Conservation (phyloP, 306 rosid genomes). For the Hippophae rhamnoides region DNA sequence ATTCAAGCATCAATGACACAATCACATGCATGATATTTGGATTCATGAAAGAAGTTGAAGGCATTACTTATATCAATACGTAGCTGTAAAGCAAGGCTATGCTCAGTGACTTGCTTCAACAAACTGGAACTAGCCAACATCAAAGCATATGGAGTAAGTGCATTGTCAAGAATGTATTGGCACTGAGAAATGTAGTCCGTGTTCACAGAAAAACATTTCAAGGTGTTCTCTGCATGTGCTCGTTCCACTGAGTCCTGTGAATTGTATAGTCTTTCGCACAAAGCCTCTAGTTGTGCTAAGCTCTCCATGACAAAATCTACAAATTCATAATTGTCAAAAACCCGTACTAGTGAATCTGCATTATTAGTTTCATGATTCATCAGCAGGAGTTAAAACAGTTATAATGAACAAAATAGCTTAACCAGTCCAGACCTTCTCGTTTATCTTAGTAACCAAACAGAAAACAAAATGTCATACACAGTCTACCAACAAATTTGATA, state of each 20-base stretch:
- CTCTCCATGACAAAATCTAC: slow-evolving; percentile 33
- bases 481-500: no score
- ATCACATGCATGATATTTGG: not conserved
- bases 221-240: slow-evolving; percentile 52
- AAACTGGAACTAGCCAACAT: slow-evolving; percentile 57
- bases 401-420: no score
- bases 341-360: no score
- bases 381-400: no score
- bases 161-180: slow-evolving; percentile 55
- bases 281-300: slow-evolving; percentile 48
- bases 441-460: no score
- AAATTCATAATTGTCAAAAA: not conserved
- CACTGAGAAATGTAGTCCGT: slow-evolving; percentile 57
- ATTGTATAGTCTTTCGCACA: slow-evolving; percentile 54
- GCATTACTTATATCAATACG: slow-evolving; percentile 45
- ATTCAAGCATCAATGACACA: no score
- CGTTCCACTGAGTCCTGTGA: slow-evolving; percentile 56
- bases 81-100: slow-evolving; percentile 51
- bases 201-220: slow-evolving; percentile 53
- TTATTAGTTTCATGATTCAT: no score
- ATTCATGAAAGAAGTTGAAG: not conserved
- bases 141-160: slow-evolving; percentile 47
- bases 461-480: no score
- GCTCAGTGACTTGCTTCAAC: slow-evolving; percentile 61
- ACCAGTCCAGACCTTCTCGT: no score